Evolutionary conservation across 129 eudicot species (phyloP), one percentile per base, ranked within the genome.

Genomic region (Glebionis coronaria): DNA sequence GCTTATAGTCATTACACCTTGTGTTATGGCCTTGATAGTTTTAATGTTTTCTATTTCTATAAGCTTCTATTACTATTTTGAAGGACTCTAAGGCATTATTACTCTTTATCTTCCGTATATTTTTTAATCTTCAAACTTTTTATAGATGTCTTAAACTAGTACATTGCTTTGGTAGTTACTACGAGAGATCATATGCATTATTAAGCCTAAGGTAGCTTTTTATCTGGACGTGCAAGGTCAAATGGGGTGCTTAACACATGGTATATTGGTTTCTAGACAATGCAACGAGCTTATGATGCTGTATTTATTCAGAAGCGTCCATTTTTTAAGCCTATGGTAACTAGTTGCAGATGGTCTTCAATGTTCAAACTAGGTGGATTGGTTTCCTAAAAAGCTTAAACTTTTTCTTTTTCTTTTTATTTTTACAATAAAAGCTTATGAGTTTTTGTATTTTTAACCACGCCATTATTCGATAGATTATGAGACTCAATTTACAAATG

Each of bases 181-280:
- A 97, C 47, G 97, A 88, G 82, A 93, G 97, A 71, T 76, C 88
- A 65, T 93, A 86, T 75, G 87, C 98, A 61, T 63, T 93, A 45
- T 73, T 86, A 51, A n/a, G n/a, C n/a, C n/a, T n/a, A n/a, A n/a
- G n/a, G n/a, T n/a, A n/a, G n/a, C n/a, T n/a, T 83, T 44, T 73
- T 93, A 56, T 88, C 97, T 63, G 98, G 96, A 47, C 80, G 73
- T 78, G 97, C 91, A 38, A 82, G 98, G 76, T 93, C 98, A 49
- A 93, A 93, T 49, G 98, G 97, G 68, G 92, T 88, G 66, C 87
- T 93, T 74, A 88, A 89, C 70, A 97, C 96, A 12, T 97, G 98
- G 44, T 93, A 93, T 79, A 76, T 81, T 15, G 86, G 97, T 65
- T 89, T 79, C 61, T 84, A 78, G 76, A 74, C 90, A 8, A 83